Conservation (phyloP, 2,329 filamentous ascomycete genomes). For the Colletotrichum orbiculare region DNA sequence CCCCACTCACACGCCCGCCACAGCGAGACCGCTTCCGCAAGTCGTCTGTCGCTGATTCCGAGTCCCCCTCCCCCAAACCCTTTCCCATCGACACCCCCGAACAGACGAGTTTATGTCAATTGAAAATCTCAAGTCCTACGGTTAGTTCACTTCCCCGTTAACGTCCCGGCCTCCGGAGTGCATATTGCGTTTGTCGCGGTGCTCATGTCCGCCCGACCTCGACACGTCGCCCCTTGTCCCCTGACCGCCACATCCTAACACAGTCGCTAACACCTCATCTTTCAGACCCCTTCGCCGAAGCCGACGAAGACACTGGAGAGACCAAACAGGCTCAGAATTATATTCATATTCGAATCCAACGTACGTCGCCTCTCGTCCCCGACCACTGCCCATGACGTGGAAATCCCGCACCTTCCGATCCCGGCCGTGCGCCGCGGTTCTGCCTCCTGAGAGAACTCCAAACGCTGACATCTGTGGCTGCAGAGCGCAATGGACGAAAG, state of each 20-base stretch:
- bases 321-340: constrained; percentile 96
- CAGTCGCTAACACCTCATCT: constrained; percentile 42
- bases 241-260: constrained; percentile 27
- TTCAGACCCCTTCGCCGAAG: constrained; percentile 99
- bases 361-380: constrained; percentile 66
- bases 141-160: constrained; percentile 62
- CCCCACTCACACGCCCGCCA: constrained; percentile 1
- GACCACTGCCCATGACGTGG: background rate
- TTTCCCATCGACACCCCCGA: constrained; percentile 67
- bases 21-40: constrained; percentile 60
- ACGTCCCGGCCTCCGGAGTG: too few species aligned
- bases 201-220: background rate
- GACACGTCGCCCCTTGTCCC: constrained; percentile 12
- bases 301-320: constrained; percentile 98
- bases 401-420: constrained; percentile 32
- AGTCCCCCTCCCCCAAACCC: constrained; percentile 56
- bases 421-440: constrained; percentile 2
- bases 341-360: constrained; percentile 99
- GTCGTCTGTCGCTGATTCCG: constrained; percentile 63
- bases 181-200: background rate
- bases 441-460: background rate
- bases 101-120: constrained; percentile 96
- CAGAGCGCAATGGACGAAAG: constrained; percentile 99
- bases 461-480: constrained; percentile 51
- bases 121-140: constrained; percentile 98